Conservation (phyloP, 345 rosid genomes). For the Lepidium sativum region DNA sequence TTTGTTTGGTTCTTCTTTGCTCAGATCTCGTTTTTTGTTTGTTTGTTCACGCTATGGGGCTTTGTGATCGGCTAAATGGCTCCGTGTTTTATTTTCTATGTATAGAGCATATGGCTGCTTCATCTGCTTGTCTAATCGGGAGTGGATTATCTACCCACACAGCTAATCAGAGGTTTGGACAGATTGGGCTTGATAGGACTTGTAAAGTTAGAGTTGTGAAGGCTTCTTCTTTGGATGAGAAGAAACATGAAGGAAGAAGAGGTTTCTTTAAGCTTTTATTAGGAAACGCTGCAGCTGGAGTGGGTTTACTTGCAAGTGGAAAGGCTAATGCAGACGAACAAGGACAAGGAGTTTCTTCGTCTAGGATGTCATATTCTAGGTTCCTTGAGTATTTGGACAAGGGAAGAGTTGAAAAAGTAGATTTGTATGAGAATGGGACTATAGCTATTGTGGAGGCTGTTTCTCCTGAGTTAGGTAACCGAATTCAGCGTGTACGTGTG, state of each 20-base stretch:
- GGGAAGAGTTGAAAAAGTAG: conserved; percentile 77
- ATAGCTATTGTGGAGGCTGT: conserved; percentile 94
- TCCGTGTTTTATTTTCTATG: neutral
- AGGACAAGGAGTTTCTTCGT: conserved; percentile 92
- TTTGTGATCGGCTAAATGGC: neutral
- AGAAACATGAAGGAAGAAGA: conserved; percentile 58
- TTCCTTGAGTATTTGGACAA: conserved; percentile 88
- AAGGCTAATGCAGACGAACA: conserved; percentile 78
- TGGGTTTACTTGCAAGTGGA: conserved; percentile 52
- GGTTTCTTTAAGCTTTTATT: conserved; percentile 55
- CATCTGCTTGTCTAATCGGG: conserved; percentile 57
- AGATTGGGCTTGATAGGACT: conserved; percentile 28
- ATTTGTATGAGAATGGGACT: conserved; percentile 91
- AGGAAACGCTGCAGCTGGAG: conserved; percentile 47
- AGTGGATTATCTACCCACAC: conserved; percentile 33
- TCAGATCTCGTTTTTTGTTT: neutral
- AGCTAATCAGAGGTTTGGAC: conserved; percentile 27
- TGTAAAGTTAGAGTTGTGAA: conserved; percentile 34
- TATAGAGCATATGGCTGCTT: conserved; percentile 50
- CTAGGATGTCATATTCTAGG: conserved; percentile 96
- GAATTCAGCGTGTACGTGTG: conserved; percentile 89
- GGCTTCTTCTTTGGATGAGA: conserved; percentile 49
- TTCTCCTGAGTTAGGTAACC: conserved; percentile 90
- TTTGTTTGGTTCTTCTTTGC: neutral
- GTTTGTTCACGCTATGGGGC: neutral